Percentiles rank a stretch among this genome's conserved stretches.
Evolutionary conservation across 805 yeast species (phyloP).

Genomic region (Pichia paraexigua): DNA sequence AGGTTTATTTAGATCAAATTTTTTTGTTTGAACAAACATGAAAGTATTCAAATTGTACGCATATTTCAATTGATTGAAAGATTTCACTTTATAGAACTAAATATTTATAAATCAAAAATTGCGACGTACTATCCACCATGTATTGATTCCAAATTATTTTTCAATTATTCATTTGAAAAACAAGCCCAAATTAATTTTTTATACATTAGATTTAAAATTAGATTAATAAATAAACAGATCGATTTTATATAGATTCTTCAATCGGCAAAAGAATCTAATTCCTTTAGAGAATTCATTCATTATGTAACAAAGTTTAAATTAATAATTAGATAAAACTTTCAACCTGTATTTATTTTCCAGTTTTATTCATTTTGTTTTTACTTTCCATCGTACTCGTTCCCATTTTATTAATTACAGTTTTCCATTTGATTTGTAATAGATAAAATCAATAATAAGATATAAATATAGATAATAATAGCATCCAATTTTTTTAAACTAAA

Average conservation of each 20-base stretch:
- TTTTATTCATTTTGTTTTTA: too few species aligned
- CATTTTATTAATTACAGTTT: background rate
- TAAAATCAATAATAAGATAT: background rate
- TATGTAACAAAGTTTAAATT: background rate
- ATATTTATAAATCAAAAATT: background rate
- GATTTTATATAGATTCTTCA: background rate
- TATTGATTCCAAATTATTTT: background rate
- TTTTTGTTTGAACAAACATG: slow-evolving; percentile 6
- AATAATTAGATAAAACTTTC: background rate
- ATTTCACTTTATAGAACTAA: background rate
- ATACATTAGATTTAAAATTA: background rate
- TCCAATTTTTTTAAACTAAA: background rate
- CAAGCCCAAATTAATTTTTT: background rate
- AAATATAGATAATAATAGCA: too few species aligned
- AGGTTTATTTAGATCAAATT: slow-evolving; percentile 2
- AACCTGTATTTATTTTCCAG: background rate
- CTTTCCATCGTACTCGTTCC: background rate
- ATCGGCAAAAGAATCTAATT: background rate
- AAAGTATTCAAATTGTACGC: background rate
- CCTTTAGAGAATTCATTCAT: background rate
- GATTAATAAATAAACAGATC: too few species aligned
- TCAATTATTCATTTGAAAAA: background rate
- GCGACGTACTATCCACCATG: background rate
- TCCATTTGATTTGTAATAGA: background rate
- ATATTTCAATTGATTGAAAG: background rate